Evolutionary conservation across 257 asterid species (phyloP).

Genomic region (Jasminum sambac): DNA sequence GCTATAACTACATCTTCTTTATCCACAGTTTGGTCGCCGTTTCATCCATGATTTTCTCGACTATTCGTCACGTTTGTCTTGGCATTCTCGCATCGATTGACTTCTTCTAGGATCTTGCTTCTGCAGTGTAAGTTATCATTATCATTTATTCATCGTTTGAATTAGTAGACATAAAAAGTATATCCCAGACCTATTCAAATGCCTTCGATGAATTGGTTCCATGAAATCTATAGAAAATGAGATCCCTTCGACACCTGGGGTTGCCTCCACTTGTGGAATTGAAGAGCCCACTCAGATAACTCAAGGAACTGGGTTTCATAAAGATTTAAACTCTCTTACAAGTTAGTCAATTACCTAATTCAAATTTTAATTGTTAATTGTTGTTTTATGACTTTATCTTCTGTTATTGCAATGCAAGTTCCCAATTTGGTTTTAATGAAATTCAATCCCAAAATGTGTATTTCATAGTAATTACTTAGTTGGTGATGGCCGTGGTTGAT

Average conservation of each 20-base stretch:
- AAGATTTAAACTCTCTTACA: constrained; percentile 73
- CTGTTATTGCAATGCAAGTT: background rate
- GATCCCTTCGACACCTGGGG: constrained; percentile 44
- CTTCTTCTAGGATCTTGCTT: too few species aligned
- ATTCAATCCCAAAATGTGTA: background rate
- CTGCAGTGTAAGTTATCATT: too few species aligned
- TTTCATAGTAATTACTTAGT: background rate
- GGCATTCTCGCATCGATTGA: too few species aligned
- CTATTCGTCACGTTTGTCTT: too few species aligned
- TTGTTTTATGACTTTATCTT: background rate
- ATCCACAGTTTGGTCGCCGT: too few species aligned
- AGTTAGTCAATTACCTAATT: constrained; percentile 45
- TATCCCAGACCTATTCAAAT: too few species aligned
- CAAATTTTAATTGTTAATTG: background rate
- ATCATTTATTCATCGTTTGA: too few species aligned
- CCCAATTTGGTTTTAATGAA: background rate
- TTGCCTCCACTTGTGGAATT: constrained; percentile 20
- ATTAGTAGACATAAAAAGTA: too few species aligned
- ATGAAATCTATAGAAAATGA: constrained; percentile 61
- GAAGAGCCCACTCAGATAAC: constrained; percentile 39
- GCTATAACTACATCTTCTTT: too few species aligned
- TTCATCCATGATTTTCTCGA: too few species aligned
- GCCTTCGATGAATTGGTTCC: too few species aligned
- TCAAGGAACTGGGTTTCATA: constrained; percentile 49
- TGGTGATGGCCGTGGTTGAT: background rate